A percentile compares a stretch with the other conserved stretches of the same genome.
phyloP scores from a whole-genome alignment of 208 protist genomes.

The Entamoeba invadens region DNA sequence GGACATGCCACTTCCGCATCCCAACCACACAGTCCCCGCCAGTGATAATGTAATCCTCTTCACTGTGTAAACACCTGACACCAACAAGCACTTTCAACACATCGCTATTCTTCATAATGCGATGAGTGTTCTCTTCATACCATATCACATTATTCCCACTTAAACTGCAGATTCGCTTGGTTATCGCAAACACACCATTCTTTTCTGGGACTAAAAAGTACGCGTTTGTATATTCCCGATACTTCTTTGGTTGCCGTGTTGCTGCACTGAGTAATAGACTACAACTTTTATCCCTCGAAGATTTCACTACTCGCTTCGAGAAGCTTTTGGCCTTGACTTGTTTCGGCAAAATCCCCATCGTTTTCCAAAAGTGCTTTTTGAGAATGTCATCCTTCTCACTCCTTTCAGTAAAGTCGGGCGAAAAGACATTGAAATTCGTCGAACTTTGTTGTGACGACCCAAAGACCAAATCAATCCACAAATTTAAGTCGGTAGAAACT shows the following conservation, averaged over 20 bases:
- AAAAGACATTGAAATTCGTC: background rate
- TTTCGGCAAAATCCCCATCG: background rate
- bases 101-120: no score
- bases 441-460: constrained; percentile 63
- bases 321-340: background rate
- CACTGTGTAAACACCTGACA: background rate
- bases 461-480: constrained; percentile 94
- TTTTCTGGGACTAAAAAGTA: background rate
- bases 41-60: background rate
- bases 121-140: background rate
- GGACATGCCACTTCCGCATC: background rate
- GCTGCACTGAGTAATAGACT: background rate
- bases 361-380: background rate
- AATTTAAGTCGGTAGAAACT: constrained; percentile 66
- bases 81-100: no score
- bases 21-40: background rate
- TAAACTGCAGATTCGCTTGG: background rate
- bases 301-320: background rate
- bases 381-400: background rate
- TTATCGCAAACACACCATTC: background rate
- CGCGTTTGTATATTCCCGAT: background rate
- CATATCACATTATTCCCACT: background rate
- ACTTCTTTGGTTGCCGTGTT: background rate
- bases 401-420: background rate
- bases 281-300: no score